Evolutionary conservation across 1,139 yeast genomes (phyloP).

Genomic region (Arxiozyma telluris): DNA sequence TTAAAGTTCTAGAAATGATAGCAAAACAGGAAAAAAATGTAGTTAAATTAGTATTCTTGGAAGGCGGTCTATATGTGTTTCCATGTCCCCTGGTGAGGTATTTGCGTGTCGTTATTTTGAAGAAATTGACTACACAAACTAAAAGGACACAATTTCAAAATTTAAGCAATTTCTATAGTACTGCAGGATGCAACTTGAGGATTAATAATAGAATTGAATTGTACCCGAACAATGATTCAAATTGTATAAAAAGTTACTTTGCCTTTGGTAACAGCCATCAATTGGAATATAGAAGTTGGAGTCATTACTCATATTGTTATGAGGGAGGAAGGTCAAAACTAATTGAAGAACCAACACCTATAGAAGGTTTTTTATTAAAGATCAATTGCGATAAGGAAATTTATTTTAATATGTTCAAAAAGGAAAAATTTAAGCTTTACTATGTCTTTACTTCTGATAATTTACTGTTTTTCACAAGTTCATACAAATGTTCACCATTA

Average conservation of each 20-base stretch:
- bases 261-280: constrained; percentile 10
- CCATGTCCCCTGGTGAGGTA: constrained; percentile 16
- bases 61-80: constrained; percentile 12
- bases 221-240: constrained; percentile 40
- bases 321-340: constrained; percentile 10
- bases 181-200: constrained; percentile 52
- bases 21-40: constrained; percentile 20
- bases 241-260: constrained; percentile 6
- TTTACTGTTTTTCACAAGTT: constrained; percentile 49
- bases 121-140: constrained; percentile 7
- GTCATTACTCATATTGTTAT: constrained; percentile 37
- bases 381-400: constrained; percentile 44
- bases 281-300: constrained; percentile 37
- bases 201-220: constrained; percentile 71
- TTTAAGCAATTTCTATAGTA: constrained; percentile 14
- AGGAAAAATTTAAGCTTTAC: constrained; percentile 36
- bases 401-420: constrained; percentile 33
- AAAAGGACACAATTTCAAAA: constrained; percentile 14
- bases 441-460: constrained; percentile 60
- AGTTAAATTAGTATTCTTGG: constrained; percentile 8
- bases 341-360: constrained; percentile 49
- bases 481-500: constrained; percentile 55
- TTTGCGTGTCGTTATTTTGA: constrained; percentile 13
- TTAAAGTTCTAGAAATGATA: constrained; percentile 3
- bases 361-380: constrained; percentile 59